Evolutionary conservation across 495 filamentous ascomycete species (phyloP).

Genomic region (Lindgomyces ingoldianus): DNA sequence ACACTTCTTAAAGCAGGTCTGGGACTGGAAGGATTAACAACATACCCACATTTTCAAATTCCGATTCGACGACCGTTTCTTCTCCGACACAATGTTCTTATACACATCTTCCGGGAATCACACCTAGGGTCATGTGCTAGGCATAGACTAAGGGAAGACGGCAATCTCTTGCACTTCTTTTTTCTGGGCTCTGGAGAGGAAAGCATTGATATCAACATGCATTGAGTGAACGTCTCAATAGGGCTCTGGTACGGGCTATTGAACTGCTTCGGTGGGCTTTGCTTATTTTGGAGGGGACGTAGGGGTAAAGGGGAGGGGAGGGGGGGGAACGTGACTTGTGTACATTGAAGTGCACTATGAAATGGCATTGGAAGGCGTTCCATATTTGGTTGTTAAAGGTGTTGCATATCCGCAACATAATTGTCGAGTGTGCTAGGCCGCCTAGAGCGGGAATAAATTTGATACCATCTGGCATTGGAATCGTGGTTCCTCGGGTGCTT

Average conservation of each 20-base stretch:
- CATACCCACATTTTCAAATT: not conserved
- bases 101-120: conserved; percentile 22
- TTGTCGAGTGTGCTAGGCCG: not conserved
- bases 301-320: not conserved
- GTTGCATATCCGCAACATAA: conserved; percentile 16
- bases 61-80: conserved; percentile 6
- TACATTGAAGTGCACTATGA: not conserved
- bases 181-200: not conserved
- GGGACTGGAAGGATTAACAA: conserved; percentile 79
- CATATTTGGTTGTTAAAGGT: conserved; percentile 1
- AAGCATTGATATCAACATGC: conserved; percentile 15
- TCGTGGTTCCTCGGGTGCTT: not conserved
- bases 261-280: not conserved
- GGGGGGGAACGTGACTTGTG: not conserved
- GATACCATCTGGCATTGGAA: conserved; percentile 4
- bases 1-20: conserved; percentile 86
- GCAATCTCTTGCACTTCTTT: conserved; percentile 12
- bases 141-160: conserved; percentile 36
- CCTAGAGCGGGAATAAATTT: not conserved
- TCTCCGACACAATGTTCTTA: conserved; percentile 17
- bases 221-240: conserved; percentile 1
- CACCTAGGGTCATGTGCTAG: conserved; percentile 35
- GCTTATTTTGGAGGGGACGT: not conserved
- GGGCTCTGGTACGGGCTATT: not conserved
- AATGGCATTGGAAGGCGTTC: conserved; percentile 31